Evolutionary conservation across 2,329 filamentous ascomycete genomes (phyloP).

Genomic region (Xylariaceae sp.): DNA sequence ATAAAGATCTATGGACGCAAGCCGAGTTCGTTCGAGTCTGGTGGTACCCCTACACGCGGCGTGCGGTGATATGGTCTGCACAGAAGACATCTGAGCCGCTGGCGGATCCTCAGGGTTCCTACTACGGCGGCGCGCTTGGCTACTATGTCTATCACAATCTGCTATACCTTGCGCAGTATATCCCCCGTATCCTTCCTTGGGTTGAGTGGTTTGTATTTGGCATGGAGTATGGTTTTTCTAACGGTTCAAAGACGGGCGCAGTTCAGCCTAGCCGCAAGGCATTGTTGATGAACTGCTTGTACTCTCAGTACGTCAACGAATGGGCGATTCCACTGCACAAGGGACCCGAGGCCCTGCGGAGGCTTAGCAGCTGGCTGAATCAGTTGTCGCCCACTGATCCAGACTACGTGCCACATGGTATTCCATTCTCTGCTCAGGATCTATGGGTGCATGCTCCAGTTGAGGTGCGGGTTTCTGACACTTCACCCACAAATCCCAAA

Average conservation of each 20-base stretch:
- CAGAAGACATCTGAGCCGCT: slow-evolving; percentile 71
- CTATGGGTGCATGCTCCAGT: slow-evolving; percentile 89
- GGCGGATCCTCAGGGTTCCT: slow-evolving; percentile 67
- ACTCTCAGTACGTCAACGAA: slow-evolving; percentile 98
- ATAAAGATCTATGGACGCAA: slow-evolving; percentile 76
- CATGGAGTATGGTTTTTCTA: slow-evolving; percentile 92
- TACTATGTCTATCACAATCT: slow-evolving; percentile 93
- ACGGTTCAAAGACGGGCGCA: slow-evolving; percentile 71
- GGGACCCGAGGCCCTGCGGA: slow-evolving; percentile 83
- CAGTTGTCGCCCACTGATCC: slow-evolving; percentile 65
- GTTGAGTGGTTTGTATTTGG: slow-evolving; percentile 97
- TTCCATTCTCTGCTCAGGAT: slow-evolving; percentile 80
- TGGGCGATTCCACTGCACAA: slow-evolving; percentile 89
- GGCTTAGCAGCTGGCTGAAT: slow-evolving; percentile 86
- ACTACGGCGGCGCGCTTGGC: slow-evolving; percentile 82
- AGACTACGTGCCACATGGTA: slow-evolving; percentile 67
- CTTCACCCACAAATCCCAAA: slow-evolving; percentile 49
- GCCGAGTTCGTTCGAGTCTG: slow-evolving; percentile 92
- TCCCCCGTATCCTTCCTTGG: slow-evolving; percentile 81
- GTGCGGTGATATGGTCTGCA: slow-evolving; percentile 90
- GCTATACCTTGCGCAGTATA: slow-evolving; percentile 77
- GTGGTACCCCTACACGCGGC: slow-evolving; percentile 94
- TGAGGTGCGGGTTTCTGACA: slow-evolving; percentile 86
- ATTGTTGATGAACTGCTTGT: slow-evolving; percentile 94
- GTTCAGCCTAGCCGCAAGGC: slow-evolving; percentile 81